These are phyloP conservation scores for Hortaea sp. DNA, from an alignment of 2,329 filamentous ascomycete genomes.

Conservation along the genomic window DNA sequence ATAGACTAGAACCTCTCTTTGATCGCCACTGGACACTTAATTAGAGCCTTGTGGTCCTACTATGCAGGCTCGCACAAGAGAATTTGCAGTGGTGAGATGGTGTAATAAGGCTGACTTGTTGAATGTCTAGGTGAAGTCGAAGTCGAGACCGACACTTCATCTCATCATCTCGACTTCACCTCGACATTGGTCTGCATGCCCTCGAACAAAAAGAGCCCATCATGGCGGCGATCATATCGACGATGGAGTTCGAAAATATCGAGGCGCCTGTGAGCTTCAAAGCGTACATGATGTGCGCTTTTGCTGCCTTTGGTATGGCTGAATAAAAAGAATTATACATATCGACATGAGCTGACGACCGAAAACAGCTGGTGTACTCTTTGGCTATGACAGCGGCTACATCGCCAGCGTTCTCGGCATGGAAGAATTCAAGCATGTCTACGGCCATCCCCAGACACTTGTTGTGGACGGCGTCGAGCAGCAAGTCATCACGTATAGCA, in stretches of 20 bases:
- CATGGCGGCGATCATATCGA: neutral
- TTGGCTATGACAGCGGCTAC: conserved; percentile 50
- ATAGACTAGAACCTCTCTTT: no score
- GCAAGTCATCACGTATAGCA: conserved; percentile 15
- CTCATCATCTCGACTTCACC: no score
- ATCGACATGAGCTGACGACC: conserved; percentile 36
- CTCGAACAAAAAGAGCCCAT: neutral
- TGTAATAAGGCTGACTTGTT: no score
- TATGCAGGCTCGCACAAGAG: no score
- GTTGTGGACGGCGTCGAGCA: conserved; percentile 8
- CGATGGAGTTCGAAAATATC: conserved; percentile 15
- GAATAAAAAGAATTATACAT: conserved; percentile 21
- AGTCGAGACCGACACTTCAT: no score
- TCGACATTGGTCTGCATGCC: no score
- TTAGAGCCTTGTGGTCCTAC: no score
- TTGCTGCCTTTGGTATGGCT: conserved; percentile 41
- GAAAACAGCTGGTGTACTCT: conserved; percentile 43
- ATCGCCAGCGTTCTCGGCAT: conserved; percentile 44
- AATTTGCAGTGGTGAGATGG: no score
- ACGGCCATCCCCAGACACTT: conserved; percentile 16
- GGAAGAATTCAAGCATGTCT: conserved; percentile 35
- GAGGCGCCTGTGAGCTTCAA: conserved; percentile 28
- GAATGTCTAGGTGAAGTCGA: no score
- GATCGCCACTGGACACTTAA: no score
- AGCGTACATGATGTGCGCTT: conserved; percentile 51